A percentile compares a stretch with the other conserved stretches of the same genome.
These are phyloP conservation scores for Ilyonectria mors-panacis DNA, from an alignment of 2,329 filamentous ascomycete species.

Conservation along the genomic window DNA sequence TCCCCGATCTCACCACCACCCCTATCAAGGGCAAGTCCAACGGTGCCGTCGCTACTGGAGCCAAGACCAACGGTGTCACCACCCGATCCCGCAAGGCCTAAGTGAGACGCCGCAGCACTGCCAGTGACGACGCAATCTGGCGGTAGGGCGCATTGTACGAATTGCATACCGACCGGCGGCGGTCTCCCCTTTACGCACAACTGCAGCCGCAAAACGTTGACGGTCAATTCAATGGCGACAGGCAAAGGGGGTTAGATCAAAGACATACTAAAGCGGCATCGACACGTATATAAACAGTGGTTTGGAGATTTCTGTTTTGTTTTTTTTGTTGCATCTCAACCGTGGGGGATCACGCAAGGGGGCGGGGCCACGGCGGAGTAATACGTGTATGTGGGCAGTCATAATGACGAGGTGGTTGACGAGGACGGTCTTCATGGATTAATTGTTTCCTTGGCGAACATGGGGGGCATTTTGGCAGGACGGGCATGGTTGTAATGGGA, in stretches of 20 bases:
- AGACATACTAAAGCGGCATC: constrained; percentile 32
- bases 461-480: constrained; percentile 48
- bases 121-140: not conserved
- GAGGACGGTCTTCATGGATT: constrained; percentile 48
- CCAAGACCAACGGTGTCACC: constrained; percentile 71
- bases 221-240: constrained; percentile 27
- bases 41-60: constrained; percentile 67
- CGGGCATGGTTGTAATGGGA: constrained; percentile 48
- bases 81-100: constrained; percentile 80
- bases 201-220: constrained; percentile 27
- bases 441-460: constrained; percentile 49
- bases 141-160: constrained; percentile 9
- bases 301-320: constrained; percentile 45
- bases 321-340: constrained; percentile 39
- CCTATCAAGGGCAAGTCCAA: constrained; percentile 59
- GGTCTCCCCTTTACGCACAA: constrained; percentile 22
- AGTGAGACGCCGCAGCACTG: constrained; percentile 21
- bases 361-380: constrained; percentile 37
- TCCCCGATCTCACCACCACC: constrained; percentile 80
- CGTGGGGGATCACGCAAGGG: constrained; percentile 32
- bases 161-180: constrained; percentile 9
- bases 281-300: constrained; percentile 46
- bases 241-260: constrained; percentile 39
- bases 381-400: constrained; percentile 48
- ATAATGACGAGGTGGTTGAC: constrained; percentile 51